Evolutionary conservation across 2,329 filamentous ascomycete genomes (phyloP), one percentile per base, ranked within the genome.

Genomic region (Ramularia collo-cygni): DNA sequence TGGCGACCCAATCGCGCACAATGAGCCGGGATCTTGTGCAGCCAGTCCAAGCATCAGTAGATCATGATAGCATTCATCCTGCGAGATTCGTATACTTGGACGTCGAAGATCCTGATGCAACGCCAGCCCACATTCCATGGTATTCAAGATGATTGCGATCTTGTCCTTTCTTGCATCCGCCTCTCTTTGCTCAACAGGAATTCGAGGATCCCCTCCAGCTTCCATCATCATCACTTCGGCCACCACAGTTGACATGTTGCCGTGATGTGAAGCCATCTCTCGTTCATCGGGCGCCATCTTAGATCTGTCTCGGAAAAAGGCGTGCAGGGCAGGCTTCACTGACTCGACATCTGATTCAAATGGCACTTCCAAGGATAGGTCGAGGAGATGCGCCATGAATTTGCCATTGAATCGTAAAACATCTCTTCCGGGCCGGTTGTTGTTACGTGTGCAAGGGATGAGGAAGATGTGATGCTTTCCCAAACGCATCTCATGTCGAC

Each of bases 101-200:
- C 53, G 41, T 16, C 55, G 40, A 28, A 56, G 40, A 4, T 40
- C 40, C 8, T 61, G 53, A 21, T 55, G 58, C 2, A 67, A 44
- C 3, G 57, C 58, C 18, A 69, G 43, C 6, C 65, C 65, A 17
- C 64, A 55, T 10, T 62, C 60, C 40, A 63, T 61, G 8, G 60
- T 59, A 35, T 64, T 67, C 8, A 69, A 50, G 13, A 63, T 61
- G 42, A 69, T 67, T 13, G 60, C 60, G 1, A 62, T 60, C 45
- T 66, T 66, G 52, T 68, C 65, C 37, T 65, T 64, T 34, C 65
- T 62, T 4, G 66, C 65, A 41, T 67, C 64, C 3, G 66, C 57
- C 21, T 59, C 53, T 19, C 64, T 52, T 28, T 65, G 53, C 38
- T 62, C 59, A 27, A 60, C 59, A 16, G 65, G 64, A 24, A 68